A percentile compares a stretch with the other conserved stretches of the same genome.
These are phyloP conservation scores for Diaporthe aspalathi DNA, from an alignment of 2,329 filamentous ascomycete genomes.

Conservation along the genomic window DNA sequence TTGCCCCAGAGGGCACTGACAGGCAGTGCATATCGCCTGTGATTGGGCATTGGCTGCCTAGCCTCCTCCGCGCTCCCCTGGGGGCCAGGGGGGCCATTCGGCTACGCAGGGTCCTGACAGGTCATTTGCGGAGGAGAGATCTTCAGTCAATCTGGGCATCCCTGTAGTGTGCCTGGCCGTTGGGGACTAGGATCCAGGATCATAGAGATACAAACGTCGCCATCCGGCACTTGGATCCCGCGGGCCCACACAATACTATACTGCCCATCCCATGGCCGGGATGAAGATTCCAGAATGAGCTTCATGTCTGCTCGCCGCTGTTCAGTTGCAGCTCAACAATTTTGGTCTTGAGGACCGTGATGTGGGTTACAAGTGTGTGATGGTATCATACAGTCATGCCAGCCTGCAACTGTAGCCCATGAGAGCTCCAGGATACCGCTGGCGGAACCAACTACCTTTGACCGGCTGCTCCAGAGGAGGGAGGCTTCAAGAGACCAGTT, in stretches of 20 bases:
- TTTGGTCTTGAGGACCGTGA: too few relatives aligned
- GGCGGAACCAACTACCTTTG: background rate
- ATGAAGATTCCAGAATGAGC: background rate
- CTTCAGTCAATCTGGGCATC: background rate
- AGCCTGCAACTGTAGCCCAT: background rate
- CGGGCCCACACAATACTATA: background rate
- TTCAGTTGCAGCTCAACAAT: background rate
- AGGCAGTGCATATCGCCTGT: background rate
- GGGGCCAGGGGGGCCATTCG: too few relatives aligned
- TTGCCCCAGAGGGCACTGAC: background rate
- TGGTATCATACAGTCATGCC: background rate
- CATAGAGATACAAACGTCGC: background rate
- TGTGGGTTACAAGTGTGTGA: background rate
- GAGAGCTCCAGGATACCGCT: background rate
- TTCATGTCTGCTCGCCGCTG: background rate
- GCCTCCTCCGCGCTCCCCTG: background rate
- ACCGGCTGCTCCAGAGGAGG: background rate
- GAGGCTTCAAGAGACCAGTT: background rate
- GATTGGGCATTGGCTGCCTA: background rate
- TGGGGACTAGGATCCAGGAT: background rate
- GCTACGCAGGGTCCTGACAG: constrained; percentile 5
- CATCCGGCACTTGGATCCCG: background rate
- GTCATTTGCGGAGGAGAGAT: constrained; percentile 27
- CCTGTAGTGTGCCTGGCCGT: background rate
- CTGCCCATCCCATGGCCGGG: background rate